Conservation (phyloP, 371 early-diverging fungal species). For the Nematocida sp. region DNA sequence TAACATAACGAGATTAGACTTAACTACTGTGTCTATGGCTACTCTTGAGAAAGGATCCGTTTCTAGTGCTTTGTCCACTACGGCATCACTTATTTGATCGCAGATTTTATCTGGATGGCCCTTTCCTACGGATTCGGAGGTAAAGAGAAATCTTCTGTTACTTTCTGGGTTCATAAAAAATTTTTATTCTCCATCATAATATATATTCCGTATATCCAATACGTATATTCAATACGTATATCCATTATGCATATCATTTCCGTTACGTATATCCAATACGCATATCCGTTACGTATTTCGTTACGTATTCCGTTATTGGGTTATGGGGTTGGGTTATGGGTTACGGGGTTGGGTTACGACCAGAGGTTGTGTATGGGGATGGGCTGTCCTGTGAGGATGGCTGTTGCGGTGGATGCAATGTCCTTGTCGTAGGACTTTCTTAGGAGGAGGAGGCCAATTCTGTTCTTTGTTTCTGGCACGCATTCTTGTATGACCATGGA, state of each 20-base stretch:
- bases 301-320: too few species aligned
- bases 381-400: not conserved
- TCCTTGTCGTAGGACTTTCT: conserved; percentile 11
- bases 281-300: not conserved
- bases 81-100: conserved; percentile 94
- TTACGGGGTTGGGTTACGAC: too few species aligned
- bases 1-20: conserved; percentile 97
- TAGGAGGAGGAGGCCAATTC: conserved; percentile 16
- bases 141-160: conserved; percentile 77
- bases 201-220: not conserved
- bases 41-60: conserved; percentile 88
- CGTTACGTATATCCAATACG: not conserved
- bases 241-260: not conserved
- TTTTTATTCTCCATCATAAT: not conserved
- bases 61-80: conserved; percentile 87
- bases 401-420: not conserved
- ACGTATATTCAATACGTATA: not conserved
- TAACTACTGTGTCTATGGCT: conserved; percentile 95
- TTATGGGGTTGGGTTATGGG: too few species aligned
- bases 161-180: conserved; percentile 19
- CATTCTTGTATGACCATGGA: conserved; percentile 24
- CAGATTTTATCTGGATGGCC: conserved; percentile 99
- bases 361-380: conserved; percentile 44
- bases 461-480: not conserved
- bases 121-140: conserved; percentile 96